phyloP scores from a whole-genome alignment of 2,329 filamentous ascomycete genomes.

The Verticillium dahliae region DNA sequence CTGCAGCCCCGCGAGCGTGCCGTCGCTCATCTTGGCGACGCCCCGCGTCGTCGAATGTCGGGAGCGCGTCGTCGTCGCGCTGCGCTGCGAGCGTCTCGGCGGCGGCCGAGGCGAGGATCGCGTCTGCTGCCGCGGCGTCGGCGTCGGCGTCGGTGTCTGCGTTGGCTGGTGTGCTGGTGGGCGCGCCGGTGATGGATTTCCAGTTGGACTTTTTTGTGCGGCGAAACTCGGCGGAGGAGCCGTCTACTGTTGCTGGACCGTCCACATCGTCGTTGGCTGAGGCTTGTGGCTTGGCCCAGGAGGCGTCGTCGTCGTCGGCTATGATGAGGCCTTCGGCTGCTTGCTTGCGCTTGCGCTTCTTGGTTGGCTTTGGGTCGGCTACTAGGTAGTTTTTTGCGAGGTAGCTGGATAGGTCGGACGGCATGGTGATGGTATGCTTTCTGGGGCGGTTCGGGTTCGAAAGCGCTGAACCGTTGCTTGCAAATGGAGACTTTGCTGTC shows the following conservation, averaged over 20 bases:
- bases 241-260: conserved; percentile 38
- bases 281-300: conserved; percentile 35
- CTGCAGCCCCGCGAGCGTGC: conserved; percentile 82
- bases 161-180: neutral
- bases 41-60: conserved; percentile 38
- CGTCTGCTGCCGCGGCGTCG: conserved; percentile 64
- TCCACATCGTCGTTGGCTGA: conserved; percentile 48
- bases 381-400: conserved; percentile 85
- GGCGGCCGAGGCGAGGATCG: conserved; percentile 67
- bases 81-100: conserved; percentile 54
- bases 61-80: conserved; percentile 41
- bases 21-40: conserved; percentile 72
- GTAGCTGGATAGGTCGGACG: conserved; percentile 68
- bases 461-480: neutral
- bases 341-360: conserved; percentile 60
- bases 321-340: conserved; percentile 50
- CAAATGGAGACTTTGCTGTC: neutral
- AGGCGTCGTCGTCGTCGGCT: conserved; percentile 55
- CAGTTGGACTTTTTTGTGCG: conserved; percentile 73
- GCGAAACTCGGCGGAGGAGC: conserved; percentile 57
- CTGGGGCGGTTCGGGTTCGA: neutral
- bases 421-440: conserved; percentile 30
- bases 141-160: conserved; percentile 30
- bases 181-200: conserved; percentile 53
- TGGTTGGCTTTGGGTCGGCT: conserved; percentile 48